phyloP scores from a whole-genome alignment of 2,329 filamentous ascomycete species.

The Cephalotrichum gorgonifer region DNA sequence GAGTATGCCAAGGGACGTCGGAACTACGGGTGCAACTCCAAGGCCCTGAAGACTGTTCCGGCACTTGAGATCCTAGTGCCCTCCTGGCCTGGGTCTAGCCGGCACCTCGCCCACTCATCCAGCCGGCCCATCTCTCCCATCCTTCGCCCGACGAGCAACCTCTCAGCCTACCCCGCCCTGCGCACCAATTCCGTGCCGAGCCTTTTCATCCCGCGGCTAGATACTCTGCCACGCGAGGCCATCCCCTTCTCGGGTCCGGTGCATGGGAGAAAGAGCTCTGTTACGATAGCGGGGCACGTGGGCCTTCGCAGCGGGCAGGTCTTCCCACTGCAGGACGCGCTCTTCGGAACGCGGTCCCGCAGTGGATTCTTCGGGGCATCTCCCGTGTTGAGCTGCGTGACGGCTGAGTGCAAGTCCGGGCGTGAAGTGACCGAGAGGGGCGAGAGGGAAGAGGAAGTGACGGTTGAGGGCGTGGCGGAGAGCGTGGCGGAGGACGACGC shows the following conservation, averaged over 20 bases:
- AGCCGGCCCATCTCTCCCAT: background rate
- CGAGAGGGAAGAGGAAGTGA: background rate
- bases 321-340: conserved; percentile 2
- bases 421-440: background rate
- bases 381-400: background rate
- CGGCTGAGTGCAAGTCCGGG: background rate
- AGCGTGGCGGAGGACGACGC: background rate
- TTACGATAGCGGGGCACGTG: background rate
- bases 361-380: background rate
- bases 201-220: background rate
- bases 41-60: background rate
- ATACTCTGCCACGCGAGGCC: background rate
- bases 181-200: background rate
- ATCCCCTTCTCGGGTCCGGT: conserved; percentile 1
- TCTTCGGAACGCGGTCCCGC: background rate
- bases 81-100: background rate
- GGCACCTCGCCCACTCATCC: background rate
- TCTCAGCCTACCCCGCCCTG: background rate
- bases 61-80: background rate
- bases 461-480: background rate
- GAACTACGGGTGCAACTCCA: background rate
- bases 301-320: background rate
- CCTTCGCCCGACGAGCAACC: background rate
- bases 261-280: background rate
- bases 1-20: background rate